Percentiles rank a stretch among this genome's conserved stretches.
Evolutionary conservation across 2,329 filamentous ascomycete genomes (phyloP).

Genomic region (Alternaria novae-zelandiae): DNA sequence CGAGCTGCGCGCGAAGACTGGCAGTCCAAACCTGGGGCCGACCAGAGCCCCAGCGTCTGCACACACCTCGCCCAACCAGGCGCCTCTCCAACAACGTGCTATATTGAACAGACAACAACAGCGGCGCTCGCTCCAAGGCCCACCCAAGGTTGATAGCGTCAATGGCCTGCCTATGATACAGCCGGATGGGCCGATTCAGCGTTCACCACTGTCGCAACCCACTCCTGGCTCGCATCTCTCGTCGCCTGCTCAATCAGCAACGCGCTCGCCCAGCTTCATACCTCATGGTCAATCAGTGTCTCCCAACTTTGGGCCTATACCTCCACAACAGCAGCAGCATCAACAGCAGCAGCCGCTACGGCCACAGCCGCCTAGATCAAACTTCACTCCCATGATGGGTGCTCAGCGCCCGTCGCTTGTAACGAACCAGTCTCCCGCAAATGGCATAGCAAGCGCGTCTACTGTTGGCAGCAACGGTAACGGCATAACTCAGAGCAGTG

Average conservation of each 20-base stretch:
- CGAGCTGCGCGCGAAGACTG: conserved; percentile 90
- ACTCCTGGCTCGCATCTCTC: conserved; percentile 81
- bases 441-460: conserved; percentile 46
- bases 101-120: conserved; percentile 81
- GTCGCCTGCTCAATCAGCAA: conserved; percentile 64
- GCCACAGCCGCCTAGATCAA: conserved; percentile 56
- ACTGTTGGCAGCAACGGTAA: conserved; percentile 45
- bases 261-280: conserved; percentile 67
- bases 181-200: conserved; percentile 53
- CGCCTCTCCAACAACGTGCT: conserved; percentile 78
- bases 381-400: conserved; percentile 52
- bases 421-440: conserved; percentile 45
- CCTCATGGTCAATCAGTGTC: conserved; percentile 66
- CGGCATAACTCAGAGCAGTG: conserved; percentile 46
- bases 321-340: conserved; percentile 50
- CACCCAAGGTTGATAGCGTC: conserved; percentile 70
- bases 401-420: conserved; percentile 48
- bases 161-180: conserved; percentile 50
- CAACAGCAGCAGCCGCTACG: conserved; percentile 45
- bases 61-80: conserved; percentile 56
- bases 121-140: conserved; percentile 74
- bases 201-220: conserved; percentile 77
- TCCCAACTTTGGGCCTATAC: conserved; percentile 62
- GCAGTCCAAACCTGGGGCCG: conserved; percentile 78
- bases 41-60: conserved; percentile 65